Conservation (phyloP, 305 asterid genomes). For the Coffea humblotiana region DNA sequence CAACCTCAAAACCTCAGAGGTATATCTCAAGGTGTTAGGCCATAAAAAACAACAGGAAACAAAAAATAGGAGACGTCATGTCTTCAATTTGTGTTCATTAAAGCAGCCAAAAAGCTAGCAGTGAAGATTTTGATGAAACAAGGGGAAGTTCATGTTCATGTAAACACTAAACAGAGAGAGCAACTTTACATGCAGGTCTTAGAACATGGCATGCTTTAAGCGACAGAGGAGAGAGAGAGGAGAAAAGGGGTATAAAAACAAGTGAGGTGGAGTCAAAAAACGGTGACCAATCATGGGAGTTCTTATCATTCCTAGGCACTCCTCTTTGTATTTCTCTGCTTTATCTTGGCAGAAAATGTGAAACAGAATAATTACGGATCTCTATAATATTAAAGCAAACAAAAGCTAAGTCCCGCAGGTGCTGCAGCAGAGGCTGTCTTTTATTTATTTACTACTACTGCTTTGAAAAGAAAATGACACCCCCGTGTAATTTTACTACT, state of each 20-base stretch:
- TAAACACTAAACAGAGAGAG: not conserved
- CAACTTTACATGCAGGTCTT: slow-evolving; percentile 8
- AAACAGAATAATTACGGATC: slow-evolving; percentile 21
- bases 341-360: slow-evolving; percentile 17
- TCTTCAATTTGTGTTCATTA: slow-evolving; percentile 9
- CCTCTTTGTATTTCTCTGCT: not conserved
- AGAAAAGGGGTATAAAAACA: not conserved
- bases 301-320: slow-evolving; percentile 4
- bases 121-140: not conserved
- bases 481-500: not conserved
- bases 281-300: slow-evolving; percentile 3
- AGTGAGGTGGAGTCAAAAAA: slow-evolving; percentile 17
- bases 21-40: slow-evolving; percentile 15
- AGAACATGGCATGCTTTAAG: slow-evolving; percentile 10
- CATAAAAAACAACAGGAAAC: not conserved
- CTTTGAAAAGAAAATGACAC: not conserved
- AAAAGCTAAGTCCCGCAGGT: slow-evolving; percentile 9
- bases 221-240: slow-evolving; percentile 9
- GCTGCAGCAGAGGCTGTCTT: slow-evolving; percentile 15
- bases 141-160: not conserved
- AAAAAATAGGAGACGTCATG: slow-evolving; percentile 10
- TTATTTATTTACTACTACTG: not conserved
- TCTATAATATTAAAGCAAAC: slow-evolving; percentile 21
- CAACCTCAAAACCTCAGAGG: slow-evolving; percentile 3
- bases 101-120: slow-evolving; percentile 1